A percentile compares a stretch with the other conserved stretches of the same genome.
phyloP scores from a whole-genome alignment of 2,329 filamentous ascomycete species.

The Didymosphaeria variabile region DNA sequence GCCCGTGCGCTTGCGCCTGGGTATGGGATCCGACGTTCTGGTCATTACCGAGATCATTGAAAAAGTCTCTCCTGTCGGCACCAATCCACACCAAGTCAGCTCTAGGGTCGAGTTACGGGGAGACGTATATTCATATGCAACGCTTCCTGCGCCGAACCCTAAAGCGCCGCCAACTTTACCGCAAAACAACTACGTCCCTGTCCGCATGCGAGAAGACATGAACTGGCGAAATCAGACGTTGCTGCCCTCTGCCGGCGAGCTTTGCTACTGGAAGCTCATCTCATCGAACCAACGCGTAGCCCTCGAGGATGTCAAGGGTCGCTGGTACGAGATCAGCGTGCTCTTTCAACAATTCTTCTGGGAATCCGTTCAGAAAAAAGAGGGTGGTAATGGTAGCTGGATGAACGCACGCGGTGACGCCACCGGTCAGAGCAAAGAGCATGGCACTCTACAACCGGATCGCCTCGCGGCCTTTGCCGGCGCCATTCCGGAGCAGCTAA shows the following conservation, averaged over 20 bases:
- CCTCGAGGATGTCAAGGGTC: conserved; percentile 63
- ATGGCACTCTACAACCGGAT: conserved; percentile 41
- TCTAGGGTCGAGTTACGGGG: conserved; percentile 56
- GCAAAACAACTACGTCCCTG: conserved; percentile 56
- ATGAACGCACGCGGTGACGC: conserved; percentile 59
- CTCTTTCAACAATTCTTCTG: conserved; percentile 53
- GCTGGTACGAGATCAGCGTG: conserved; percentile 67
- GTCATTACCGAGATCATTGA: conserved; percentile 57
- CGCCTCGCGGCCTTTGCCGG: conserved; percentile 54
- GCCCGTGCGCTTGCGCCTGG: conserved; percentile 60
- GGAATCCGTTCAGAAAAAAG: conserved; percentile 48
- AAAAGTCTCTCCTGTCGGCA: conserved; percentile 33
- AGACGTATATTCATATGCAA: conserved; percentile 62
- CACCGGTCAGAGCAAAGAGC: conserved; percentile 31
- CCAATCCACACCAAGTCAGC: conserved; percentile 22
- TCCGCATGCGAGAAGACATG: conserved; percentile 62
- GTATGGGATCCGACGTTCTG: conserved; percentile 59
- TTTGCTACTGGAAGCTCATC: conserved; percentile 57
- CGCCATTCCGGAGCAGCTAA: conserved; percentile 49
- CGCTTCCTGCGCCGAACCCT: conserved; percentile 36
- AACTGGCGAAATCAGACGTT: conserved; percentile 57
- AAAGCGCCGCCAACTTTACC: conserved; percentile 49
- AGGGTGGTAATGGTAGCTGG: conserved; percentile 54
- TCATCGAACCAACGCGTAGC: conserved; percentile 44
- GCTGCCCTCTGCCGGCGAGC: conserved; percentile 45